Percentiles rank a stretch among this genome's conserved stretches.
phyloP scores from a whole-genome alignment of 192 early-diverging fungal species.

The Piromyces finnis region DNA sequence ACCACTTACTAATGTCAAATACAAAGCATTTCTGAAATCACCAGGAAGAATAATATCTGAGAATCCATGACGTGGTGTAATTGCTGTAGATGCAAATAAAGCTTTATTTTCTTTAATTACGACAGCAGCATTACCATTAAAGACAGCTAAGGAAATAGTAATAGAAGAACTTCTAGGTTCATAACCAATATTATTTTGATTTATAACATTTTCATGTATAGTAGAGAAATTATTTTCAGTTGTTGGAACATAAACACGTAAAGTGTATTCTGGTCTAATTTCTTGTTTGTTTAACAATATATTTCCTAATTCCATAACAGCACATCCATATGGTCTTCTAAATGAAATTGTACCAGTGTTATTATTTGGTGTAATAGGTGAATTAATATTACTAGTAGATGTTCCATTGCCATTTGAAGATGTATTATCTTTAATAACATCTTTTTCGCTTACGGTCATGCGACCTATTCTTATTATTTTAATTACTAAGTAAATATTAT shows the following conservation, averaged over 20 bases:
- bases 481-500: constrained; percentile 35
- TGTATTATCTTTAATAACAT: background rate
- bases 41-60: constrained; percentile 32
- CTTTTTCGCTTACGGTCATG: constrained; percentile 37
- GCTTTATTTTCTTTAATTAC: constrained; percentile 18
- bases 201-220: constrained; percentile 35
- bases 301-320: constrained; percentile 23
- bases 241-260: constrained; percentile 27
- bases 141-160: constrained; percentile 19
- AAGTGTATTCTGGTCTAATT: constrained; percentile 16
- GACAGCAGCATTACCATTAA: constrained; percentile 13
- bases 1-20: constrained; percentile 31
- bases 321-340: constrained; percentile 44
- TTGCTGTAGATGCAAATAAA: constrained; percentile 14
- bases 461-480: constrained; percentile 36
- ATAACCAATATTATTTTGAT: constrained; percentile 18
- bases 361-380: background rate
- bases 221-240: constrained; percentile 23
- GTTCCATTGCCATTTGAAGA: background rate
- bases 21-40: constrained; percentile 34
- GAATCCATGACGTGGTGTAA: constrained; percentile 36
- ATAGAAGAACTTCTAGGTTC: constrained; percentile 18
- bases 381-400: background rate
- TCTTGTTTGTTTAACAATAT: constrained; percentile 14
- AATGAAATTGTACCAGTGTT: background rate